phyloP scores from a whole-genome alignment of 176 grass and related monocot genomes.

The Musa schizocarpa region DNA sequence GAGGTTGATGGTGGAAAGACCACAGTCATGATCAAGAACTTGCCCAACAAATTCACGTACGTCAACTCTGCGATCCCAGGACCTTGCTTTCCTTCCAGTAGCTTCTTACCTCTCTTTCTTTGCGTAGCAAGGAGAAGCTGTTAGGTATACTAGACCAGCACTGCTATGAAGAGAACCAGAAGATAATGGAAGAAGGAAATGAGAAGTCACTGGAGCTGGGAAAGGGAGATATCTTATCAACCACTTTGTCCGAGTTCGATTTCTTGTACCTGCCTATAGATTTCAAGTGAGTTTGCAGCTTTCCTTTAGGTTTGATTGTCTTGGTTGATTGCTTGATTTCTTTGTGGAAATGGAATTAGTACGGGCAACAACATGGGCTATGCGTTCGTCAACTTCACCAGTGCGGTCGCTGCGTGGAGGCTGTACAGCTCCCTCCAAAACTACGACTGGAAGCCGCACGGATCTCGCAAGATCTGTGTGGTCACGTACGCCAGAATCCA shows the following conservation, averaged over 20 bases:
- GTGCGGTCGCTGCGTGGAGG: slow-evolving; percentile 2
- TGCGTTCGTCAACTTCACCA: slow-evolving; percentile 16
- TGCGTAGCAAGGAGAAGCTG: background rate
- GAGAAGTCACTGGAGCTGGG: background rate
- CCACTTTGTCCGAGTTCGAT: slow-evolving; percentile 6
- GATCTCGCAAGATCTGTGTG: slow-evolving; percentile 1
- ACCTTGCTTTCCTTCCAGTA: background rate
- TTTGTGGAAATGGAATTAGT: background rate
- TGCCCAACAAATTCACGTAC: background rate
- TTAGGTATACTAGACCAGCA: background rate
- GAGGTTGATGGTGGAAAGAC: background rate
- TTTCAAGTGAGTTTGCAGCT: background rate
- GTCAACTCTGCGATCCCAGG: background rate
- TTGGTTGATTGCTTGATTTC: background rate
- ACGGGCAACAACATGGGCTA: slow-evolving; percentile 14
- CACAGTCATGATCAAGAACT: background rate
- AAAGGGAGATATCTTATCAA: background rate
- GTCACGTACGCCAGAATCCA: slow-evolving; percentile 3
- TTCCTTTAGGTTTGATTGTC: background rate
- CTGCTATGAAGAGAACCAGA: background rate
- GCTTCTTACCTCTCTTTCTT: background rate
- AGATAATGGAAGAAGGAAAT: background rate
- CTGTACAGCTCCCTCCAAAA: background rate
- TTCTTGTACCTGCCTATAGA: slow-evolving; percentile 16
- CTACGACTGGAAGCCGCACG: background rate